phyloP scores from a whole-genome alignment of 352 stramenopile species.

The Globisporangium splendens region DNA sequence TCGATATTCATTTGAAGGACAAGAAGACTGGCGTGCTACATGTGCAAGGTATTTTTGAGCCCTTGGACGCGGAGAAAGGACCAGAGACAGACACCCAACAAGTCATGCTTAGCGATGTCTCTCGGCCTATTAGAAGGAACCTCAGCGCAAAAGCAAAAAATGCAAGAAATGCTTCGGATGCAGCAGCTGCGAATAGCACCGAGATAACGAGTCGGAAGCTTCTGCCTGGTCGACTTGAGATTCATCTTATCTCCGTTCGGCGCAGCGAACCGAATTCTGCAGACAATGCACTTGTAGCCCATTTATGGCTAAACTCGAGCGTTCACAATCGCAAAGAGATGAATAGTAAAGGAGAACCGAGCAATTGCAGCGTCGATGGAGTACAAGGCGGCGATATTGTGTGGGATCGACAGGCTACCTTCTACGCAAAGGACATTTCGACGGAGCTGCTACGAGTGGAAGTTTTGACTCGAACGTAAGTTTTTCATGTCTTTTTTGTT shows the following conservation, averaged over 20 bases:
- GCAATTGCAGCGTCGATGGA: conserved; percentile 3
- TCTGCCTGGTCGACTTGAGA: conserved; percentile 31
- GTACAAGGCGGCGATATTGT: conserved; percentile 12
- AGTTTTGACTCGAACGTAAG: conserved; percentile 31
- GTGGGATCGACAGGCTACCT: conserved; percentile 36
- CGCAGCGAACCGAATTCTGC: conserved; percentile 2
- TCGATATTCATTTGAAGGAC: conserved; percentile 25
- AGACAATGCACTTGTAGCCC: conserved; percentile 18
- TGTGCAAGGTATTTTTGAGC: conserved; percentile 44
- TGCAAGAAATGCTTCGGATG: not conserved
- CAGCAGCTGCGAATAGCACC: not conserved
- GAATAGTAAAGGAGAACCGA: conserved; percentile 18
- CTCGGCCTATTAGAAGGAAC: conserved; percentile 8
- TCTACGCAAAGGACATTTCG: conserved; percentile 34
- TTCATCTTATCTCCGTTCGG: conserved; percentile 28
- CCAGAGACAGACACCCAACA: not conserved
- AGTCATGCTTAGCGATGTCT: conserved; percentile 3
- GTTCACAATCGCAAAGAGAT: conserved; percentile 29
- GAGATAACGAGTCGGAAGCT: not conserved
- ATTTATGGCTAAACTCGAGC: conserved; percentile 38
- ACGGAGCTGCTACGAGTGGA: conserved; percentile 34
- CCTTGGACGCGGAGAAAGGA: conserved; percentile 15
- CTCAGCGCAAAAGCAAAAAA: conserved; percentile 14
- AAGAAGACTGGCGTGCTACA: conserved; percentile 32
- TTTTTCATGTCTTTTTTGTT: not conserved